Percentiles rank a stretch among this genome's conserved stretches.
Conservation (phyloP, 495 filamentous ascomycete species). For the Tuber indicum region DNA sequence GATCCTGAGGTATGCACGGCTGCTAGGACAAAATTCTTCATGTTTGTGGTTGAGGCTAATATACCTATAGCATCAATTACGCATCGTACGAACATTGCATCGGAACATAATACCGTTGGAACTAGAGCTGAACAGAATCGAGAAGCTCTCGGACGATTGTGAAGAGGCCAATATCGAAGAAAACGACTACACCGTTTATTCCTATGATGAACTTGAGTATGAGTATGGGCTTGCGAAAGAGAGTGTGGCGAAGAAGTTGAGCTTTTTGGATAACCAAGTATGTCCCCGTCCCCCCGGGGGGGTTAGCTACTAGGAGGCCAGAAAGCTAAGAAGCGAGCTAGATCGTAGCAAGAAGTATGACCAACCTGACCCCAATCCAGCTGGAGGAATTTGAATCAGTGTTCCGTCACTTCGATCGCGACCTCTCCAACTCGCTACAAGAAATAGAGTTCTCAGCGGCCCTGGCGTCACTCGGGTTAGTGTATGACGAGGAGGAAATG, state of each 20-base stretch:
- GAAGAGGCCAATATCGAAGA: constrained; percentile 96
- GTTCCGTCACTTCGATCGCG: constrained; percentile 96
- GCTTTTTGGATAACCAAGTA: constrained; percentile 92
- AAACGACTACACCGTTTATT: constrained; percentile 97
- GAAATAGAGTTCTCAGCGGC: constrained; percentile 95
- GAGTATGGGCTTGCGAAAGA: constrained; percentile 84
- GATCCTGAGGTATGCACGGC: constrained; percentile 63
- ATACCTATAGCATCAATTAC: constrained; percentile 57
- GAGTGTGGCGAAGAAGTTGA: constrained; percentile 87
- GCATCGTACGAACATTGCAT: constrained; percentile 72
- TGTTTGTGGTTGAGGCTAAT: constrained; percentile 13
- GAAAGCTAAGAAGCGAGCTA: constrained; percentile 1
- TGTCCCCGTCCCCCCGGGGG: not conserved
- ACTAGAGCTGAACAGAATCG: constrained; percentile 60
- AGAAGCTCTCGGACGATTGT: constrained; percentile 75
- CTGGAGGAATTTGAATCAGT: constrained; percentile 97
- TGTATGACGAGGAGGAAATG: constrained; percentile 96
- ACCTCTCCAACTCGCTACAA: constrained; percentile 78
- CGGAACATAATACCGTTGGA: constrained; percentile 79
- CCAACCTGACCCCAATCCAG: constrained; percentile 94
- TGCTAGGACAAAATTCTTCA: not conserved
- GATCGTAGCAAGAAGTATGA: constrained; percentile 94
- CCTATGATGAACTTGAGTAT: constrained; percentile 90
- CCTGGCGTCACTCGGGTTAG: constrained; percentile 82
- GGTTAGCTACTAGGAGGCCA: not conserved